Evolutionary conservation across 805 yeast genomes (phyloP).

Genomic region (Brettanomyces naardenensis): DNA sequence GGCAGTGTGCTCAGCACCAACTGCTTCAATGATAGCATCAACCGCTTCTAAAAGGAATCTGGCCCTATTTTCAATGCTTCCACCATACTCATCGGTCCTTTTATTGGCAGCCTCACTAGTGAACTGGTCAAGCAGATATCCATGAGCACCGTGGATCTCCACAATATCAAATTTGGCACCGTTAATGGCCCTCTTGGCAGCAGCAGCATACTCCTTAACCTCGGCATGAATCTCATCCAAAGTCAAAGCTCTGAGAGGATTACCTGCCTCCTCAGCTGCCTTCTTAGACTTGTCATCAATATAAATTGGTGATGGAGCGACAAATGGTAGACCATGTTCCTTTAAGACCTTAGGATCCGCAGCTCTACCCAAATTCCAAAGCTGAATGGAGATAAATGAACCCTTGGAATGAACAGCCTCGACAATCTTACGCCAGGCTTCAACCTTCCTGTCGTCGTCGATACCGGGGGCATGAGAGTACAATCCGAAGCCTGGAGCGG

Average conservation of each 20-base stretch:
- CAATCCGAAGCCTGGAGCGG: constrained; percentile 36
- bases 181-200: constrained; percentile 32
- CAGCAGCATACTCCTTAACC: constrained; percentile 32
- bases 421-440: constrained; percentile 42
- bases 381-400: constrained; percentile 38
- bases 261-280: constrained; percentile 26
- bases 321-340: constrained; percentile 26
- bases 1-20: constrained; percentile 44
- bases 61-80: constrained; percentile 34
- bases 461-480: constrained; percentile 41
- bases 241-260: constrained; percentile 40
- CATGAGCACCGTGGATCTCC: constrained; percentile 35
- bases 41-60: constrained; percentile 37
- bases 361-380: constrained; percentile 43
- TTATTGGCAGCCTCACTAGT: constrained; percentile 27
- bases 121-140: constrained; percentile 33
- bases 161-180: constrained; percentile 34
- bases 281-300: constrained; percentile 29
- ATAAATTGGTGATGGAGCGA: constrained; percentile 33
- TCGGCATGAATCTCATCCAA: constrained; percentile 33
- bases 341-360: constrained; percentile 31
- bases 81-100: constrained; percentile 38
- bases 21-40: constrained; percentile 39
- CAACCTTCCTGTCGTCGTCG: constrained; percentile 37
- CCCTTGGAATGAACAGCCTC: constrained; percentile 43